phyloP scores from a whole-genome alignment of 2,329 filamentous ascomycete species.

The Aspergillus fischeri region DNA sequence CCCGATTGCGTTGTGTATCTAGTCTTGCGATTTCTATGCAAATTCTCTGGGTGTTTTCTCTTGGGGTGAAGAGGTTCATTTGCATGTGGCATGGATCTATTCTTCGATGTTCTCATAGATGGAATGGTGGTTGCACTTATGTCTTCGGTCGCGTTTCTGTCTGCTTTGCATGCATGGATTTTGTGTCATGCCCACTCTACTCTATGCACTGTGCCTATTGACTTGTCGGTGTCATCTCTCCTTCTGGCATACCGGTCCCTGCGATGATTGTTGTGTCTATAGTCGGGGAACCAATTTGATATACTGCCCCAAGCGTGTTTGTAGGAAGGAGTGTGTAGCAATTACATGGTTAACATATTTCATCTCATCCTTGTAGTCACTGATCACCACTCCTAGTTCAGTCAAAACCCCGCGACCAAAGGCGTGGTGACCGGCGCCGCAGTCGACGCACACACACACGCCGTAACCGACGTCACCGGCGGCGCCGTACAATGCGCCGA shows the following conservation, averaged over 20 bases:
- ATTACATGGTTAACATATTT: no score
- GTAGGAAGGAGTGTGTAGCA: not conserved
- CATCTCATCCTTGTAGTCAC: no score
- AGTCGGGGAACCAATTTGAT: slow-evolving; percentile 8
- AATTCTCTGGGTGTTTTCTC: slow-evolving; percentile 12
- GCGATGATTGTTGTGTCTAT: not conserved
- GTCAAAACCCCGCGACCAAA: slow-evolving; percentile 15
- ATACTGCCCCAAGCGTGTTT: not conserved
- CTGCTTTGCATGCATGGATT: not conserved
- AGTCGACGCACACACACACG: slow-evolving; percentile 29
- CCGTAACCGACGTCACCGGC: slow-evolving; percentile 25
- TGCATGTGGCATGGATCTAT: not conserved
- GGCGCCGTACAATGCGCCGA: slow-evolving; percentile 31
- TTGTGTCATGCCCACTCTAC: not conserved
- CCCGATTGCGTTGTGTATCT: slow-evolving; percentile 20
- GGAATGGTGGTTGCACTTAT: not conserved
- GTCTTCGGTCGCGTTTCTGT: not conserved
- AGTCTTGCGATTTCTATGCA: slow-evolving; percentile 13
- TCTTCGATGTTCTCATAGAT: not conserved
- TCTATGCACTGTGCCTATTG: not conserved
- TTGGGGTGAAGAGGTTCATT: slow-evolving; percentile 3
- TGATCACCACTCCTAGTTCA: no score
- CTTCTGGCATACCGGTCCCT: not conserved
- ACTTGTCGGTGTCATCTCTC: not conserved
- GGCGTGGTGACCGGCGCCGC: slow-evolving; percentile 28